Evolutionary conservation across 1,139 yeast species (phyloP).

Genomic region (Scheffersomyces cryptocercus): DNA sequence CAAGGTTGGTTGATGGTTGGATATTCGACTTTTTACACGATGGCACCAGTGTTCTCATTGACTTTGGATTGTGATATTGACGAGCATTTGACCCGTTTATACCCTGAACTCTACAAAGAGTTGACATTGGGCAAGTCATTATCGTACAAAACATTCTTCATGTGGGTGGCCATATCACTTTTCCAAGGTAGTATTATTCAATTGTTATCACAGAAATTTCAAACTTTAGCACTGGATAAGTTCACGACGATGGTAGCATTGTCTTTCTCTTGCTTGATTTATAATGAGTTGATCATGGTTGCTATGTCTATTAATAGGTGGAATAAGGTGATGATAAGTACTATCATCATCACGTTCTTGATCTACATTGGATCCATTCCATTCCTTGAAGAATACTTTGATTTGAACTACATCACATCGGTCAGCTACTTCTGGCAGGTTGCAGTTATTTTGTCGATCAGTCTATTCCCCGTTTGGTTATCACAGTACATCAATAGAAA

Average conservation of each 20-base stretch:
- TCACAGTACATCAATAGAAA: slow-evolving; percentile 72
- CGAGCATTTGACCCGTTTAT: slow-evolving; percentile 82
- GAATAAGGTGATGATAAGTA: slow-evolving; percentile 74
- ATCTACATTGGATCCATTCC: slow-evolving; percentile 78
- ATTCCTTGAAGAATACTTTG: slow-evolving; percentile 80
- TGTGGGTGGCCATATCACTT: slow-evolving; percentile 86
- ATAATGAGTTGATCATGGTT: slow-evolving; percentile 92
- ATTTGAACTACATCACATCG: slow-evolving; percentile 61
- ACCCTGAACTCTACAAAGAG: slow-evolving; percentile 94
- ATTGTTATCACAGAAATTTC: slow-evolving; percentile 72
- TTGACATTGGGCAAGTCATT: slow-evolving; percentile 84
- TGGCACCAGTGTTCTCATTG: slow-evolving; percentile 96
- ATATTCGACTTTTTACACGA: slow-evolving; percentile 93
- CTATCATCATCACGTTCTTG: slow-evolving; percentile 69
- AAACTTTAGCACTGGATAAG: slow-evolving; percentile 54
- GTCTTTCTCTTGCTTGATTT: slow-evolving; percentile 74
- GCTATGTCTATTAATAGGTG: slow-evolving; percentile 89
- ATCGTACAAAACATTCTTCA: slow-evolving; percentile 83
- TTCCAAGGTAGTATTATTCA: slow-evolving; percentile 88
- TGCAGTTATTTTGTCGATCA: slow-evolving; percentile 60
- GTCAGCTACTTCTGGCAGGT: slow-evolving; percentile 70
- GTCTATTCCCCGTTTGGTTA: slow-evolving; percentile 89
- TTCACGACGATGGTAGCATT: slow-evolving; percentile 82
- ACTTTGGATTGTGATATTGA: slow-evolving; percentile 91
- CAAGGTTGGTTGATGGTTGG: slow-evolving; percentile 99